Base-by-base conservation (phyloP, 129 eudicot species). In the Solidago caesia region DNA sequence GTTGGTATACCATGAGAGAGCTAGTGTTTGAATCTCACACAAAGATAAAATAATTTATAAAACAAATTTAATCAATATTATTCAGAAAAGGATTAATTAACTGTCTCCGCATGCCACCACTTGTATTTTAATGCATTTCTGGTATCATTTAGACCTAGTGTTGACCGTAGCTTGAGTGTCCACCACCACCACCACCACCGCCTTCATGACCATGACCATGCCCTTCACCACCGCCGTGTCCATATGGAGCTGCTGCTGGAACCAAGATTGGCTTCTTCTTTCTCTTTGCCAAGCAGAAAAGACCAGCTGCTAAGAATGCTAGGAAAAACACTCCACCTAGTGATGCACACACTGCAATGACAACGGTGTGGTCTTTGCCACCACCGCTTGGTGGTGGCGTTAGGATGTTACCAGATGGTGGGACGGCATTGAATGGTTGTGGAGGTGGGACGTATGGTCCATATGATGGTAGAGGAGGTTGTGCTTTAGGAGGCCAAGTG, bases 241-340 rank as follows among this genome's bases (percentile, higher is more conserved):
- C 83, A 27, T 71, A 75, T 1, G 87, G 78, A 33, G 80, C 83
- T 3, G 87, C 87, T 25, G 83, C 87, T 0, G 90, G 87, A 53
- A 77, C 77, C 66, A 83, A 59, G 43, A 90, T 67, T 0, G 90
- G 87, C 81, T 82, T 90, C 86, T 85, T 87, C 85, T 83, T 90
- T 68, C 72, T 85, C 89, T 90, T 90, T n/a, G 84, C 84, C 74
- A 87, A 64, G 71, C 92, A 90, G 39, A 90, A 85, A 29, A 90
- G 85, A 3, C 91, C 91, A 7, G 77, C 75, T 8, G 94, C 96
- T 1, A 90, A 82, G 79, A 90, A 90, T 75, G 94, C 96, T 1
- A 90, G 83, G 82, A 90, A 85, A 74, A 87, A 84, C 11, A 57
- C 83, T 2, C 94, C 94, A 59, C 96, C 96, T 0, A 90, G 80